Conservation (phyloP, 2,329 filamentous ascomycete species). For the Chalara sp. region DNA sequence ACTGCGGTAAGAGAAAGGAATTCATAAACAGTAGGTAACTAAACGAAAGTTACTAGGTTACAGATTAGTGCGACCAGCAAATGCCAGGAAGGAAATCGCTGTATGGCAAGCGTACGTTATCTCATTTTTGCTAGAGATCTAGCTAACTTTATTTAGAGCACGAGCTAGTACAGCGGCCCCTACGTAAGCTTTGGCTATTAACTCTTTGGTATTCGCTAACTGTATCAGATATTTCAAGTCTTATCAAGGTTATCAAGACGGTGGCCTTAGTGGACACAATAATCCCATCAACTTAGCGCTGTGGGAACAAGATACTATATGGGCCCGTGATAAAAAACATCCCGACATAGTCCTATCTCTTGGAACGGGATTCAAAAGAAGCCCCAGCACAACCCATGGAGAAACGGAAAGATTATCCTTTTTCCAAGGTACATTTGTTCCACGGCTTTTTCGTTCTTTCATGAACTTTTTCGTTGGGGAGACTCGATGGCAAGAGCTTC, state of each 20-base stretch:
- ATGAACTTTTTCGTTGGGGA: constrained; percentile 7
- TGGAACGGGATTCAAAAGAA: constrained; percentile 5
- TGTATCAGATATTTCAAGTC: constrained; percentile 1
- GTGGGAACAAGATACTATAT: constrained; percentile 8
- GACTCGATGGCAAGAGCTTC: constrained; percentile 5
- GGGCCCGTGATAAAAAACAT: constrained; percentile 2
- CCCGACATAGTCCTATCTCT: constrained; percentile 8
- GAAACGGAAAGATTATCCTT: too few species aligned
- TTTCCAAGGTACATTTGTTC: neutral
- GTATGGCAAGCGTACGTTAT: constrained; percentile 1
- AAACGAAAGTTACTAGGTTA: too few species aligned
- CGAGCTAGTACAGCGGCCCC: constrained; percentile 9
- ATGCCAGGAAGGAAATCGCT: neutral
- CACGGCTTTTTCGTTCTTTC: constrained; percentile 6
- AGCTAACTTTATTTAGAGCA: constrained; percentile 1
- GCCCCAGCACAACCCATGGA: too few species aligned
- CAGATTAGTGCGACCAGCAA: neutral
- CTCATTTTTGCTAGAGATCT: neutral
- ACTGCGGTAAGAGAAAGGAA: constrained; percentile 1
- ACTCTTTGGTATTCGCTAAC: too few species aligned
- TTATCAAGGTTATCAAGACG: constrained; percentile 8
- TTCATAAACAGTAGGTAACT: too few species aligned
- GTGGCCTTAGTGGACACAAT: constrained; percentile 6
- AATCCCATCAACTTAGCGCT: constrained; percentile 9
- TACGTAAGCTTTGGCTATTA: neutral